Conservation (phyloP, 495 filamentous ascomycete species). For the Trichoderma erinaceum region DNA sequence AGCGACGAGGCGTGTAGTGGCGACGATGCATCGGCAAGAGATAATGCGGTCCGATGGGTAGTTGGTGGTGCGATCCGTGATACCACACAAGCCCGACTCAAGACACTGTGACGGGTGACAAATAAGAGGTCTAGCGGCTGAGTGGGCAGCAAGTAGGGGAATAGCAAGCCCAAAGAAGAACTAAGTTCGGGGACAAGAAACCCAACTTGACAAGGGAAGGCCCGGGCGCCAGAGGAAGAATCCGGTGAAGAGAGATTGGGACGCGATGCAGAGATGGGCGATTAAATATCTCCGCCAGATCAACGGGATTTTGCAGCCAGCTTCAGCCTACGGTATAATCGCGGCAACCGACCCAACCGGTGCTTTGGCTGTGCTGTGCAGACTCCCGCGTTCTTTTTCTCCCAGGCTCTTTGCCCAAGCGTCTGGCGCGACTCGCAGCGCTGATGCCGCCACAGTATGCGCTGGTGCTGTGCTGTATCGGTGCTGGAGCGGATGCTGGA, state of each 20-base stretch:
- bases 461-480: no score
- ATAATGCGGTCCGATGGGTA: conserved; percentile 12
- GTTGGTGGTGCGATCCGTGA: conserved; percentile 13
- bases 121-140: conserved; percentile 1
- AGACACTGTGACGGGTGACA: conserved; percentile 13
- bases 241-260: neutral
- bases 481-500: neutral
- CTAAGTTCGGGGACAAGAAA: neutral
- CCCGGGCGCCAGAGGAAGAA: neutral
- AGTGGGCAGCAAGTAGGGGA: neutral
- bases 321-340: neutral
- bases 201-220: neutral
- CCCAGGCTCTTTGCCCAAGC: neutral
- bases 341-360: conserved; percentile 12
- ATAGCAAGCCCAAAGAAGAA: neutral
- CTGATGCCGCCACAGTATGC: neutral
- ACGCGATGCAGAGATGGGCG: neutral
- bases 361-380: neutral
- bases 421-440: conserved; percentile 1
- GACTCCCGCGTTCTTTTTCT: neutral
- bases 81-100: conserved; percentile 13
- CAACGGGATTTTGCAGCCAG: conserved; percentile 4
- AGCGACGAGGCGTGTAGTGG: conserved; percentile 9
- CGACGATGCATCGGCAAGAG: conserved; percentile 13
- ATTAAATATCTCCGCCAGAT: conserved; percentile 1